Evolutionary conservation across 2,329 filamentous ascomycete genomes (phyloP).

Genomic region (Thermoascus crustaceus): DNA sequence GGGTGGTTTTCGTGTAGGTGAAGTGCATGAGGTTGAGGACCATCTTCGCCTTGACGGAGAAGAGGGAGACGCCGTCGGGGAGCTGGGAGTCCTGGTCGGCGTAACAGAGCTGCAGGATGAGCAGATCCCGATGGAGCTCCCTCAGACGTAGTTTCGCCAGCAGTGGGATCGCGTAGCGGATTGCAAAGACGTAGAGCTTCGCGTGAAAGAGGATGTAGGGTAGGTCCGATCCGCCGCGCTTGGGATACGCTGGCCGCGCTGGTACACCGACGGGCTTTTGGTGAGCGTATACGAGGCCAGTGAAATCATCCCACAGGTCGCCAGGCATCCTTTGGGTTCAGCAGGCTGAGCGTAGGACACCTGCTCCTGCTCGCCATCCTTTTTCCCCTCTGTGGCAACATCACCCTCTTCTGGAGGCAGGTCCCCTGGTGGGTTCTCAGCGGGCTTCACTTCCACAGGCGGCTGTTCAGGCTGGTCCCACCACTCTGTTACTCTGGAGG

Average conservation of each 20-base stretch:
- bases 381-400: conserved; percentile 7
- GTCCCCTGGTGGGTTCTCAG: conserved; percentile 7
- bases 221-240: conserved; percentile 17
- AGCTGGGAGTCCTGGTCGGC: conserved; percentile 11
- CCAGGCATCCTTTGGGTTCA: too few relatives aligned
- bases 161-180: conserved; percentile 32
- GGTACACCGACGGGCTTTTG: conserved; percentile 11
- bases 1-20: conserved; percentile 32
- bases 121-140: conserved; percentile 31
- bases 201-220: conserved; percentile 36
- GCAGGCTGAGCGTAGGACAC: too few relatives aligned
- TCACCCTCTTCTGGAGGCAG: conserved; percentile 7
- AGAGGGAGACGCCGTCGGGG: conserved; percentile 15
- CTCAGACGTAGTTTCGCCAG: conserved; percentile 33
- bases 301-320: conserved; percentile 34
- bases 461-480: conserved; percentile 9
- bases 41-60: conserved; percentile 24
- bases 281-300: conserved; percentile 26
- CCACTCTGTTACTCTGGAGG: conserved; percentile 5
- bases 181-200: conserved; percentile 38
- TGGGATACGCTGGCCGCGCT: conserved; percentile 7
- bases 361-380: too few relatives aligned
- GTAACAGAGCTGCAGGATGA: conserved; percentile 22
- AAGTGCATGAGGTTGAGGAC: conserved; percentile 32
- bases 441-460: background rate